These are phyloP conservation scores for Gelatoporia subvermispora DNA, from an alignment of 768 basidiomycete genomes.

Conservation along the genomic window DNA sequence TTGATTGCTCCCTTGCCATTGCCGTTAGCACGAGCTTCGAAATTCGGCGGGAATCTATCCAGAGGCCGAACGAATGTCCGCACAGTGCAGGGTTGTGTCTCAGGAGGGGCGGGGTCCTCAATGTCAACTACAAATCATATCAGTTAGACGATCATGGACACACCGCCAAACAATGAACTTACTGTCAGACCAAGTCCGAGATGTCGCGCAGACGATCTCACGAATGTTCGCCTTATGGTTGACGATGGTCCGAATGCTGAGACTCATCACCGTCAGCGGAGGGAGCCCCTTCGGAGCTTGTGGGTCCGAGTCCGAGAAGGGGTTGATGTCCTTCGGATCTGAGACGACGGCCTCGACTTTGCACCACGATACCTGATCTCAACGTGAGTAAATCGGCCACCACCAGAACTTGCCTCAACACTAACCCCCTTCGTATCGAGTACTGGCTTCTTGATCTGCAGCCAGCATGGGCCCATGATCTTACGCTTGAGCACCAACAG, in stretches of 20 bases:
- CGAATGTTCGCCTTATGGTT: constrained; percentile 92
- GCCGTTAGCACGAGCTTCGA: constrained; percentile 63
- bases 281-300: constrained; percentile 75
- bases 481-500: constrained; percentile 90
- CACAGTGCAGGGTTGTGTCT: constrained; percentile 74
- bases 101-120: constrained; percentile 89
- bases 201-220: constrained; percentile 85
- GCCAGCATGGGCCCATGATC: constrained; percentile 99
- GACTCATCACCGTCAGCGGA: constrained; percentile 85
- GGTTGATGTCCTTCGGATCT: constrained; percentile 86
- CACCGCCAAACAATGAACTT: constrained; percentile 15
- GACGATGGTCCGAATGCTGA: constrained; percentile 84
- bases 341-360: constrained; percentile 82
- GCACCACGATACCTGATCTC: constrained; percentile 86
- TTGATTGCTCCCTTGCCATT: constrained; percentile 67
- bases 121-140: constrained; percentile 55
- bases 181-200: constrained; percentile 79
- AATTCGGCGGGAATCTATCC: constrained; percentile 78
- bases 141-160: not conserved
- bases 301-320: constrained; percentile 68
- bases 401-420: not conserved
- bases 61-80: constrained; percentile 90
- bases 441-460: constrained; percentile 72
- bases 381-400: constrained; percentile 1
- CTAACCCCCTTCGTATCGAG: constrained; percentile 79